Conservation (phyloP, 805 yeast species). For the Candida insectorum region DNA sequence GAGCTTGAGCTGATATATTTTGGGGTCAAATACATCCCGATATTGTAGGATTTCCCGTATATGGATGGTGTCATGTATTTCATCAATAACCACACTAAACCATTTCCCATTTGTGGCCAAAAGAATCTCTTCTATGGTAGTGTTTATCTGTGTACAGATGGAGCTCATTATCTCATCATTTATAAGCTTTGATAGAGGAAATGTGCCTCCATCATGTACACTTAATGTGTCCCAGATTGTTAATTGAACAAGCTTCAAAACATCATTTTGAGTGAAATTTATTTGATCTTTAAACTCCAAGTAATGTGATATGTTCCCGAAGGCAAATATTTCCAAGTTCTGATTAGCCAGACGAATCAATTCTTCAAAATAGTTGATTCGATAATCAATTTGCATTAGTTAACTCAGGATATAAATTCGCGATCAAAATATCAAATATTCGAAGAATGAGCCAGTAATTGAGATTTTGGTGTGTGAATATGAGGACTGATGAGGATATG, state of each 20-base stretch:
- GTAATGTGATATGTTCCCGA: slow-evolving; percentile 30
- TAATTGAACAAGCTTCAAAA: slow-evolving; percentile 24
- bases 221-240: slow-evolving; percentile 19
- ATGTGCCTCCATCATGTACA: slow-evolving; percentile 9
- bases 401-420: slow-evolving; percentile 21
- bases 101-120: slow-evolving; percentile 9
- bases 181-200: too few relatives aligned
- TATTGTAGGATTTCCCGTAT: slow-evolving; percentile 17
- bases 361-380: background rate
- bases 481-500: slow-evolving; percentile 9
- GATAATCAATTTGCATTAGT: background rate
- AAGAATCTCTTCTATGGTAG: slow-evolving; percentile 8
- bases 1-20: slow-evolving; percentile 12
- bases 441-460: slow-evolving; percentile 12
- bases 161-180: too few relatives aligned
- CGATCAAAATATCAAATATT: slow-evolving; percentile 18
- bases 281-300: slow-evolving; percentile 13
- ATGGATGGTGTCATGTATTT: slow-evolving; percentile 14
- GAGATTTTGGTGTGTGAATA: background rate
- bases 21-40: slow-evolving; percentile 31
- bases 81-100: slow-evolving; percentile 19
- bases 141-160: too few relatives aligned
- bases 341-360: background rate
- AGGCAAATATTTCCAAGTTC: slow-evolving; percentile 34
- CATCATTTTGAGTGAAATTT: slow-evolving; percentile 11